Evolutionary conservation across 2,329 filamentous ascomycete genomes (phyloP).

Genomic region (Colletotrichum lini): DNA sequence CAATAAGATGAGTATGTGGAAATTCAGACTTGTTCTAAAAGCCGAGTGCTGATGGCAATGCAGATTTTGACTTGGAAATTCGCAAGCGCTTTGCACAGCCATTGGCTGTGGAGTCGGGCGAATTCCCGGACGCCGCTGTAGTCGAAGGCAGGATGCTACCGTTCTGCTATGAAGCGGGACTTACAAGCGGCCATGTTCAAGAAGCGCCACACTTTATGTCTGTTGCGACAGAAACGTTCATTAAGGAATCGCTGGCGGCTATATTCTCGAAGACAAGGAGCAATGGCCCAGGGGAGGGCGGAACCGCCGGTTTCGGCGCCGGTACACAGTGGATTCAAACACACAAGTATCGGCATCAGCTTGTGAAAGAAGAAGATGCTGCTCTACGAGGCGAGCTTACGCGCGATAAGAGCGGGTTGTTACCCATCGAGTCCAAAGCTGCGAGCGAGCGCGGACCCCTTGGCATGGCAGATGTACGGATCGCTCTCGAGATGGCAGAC

Average conservation of each 20-base stretch:
- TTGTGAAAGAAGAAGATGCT: conserved; percentile 82
- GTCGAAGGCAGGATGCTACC: conserved; percentile 77
- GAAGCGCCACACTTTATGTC: conserved; percentile 77
- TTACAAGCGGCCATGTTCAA: conserved; percentile 69
- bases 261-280: conserved; percentile 75
- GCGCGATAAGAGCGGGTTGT: conserved; percentile 81
- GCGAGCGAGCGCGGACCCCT: conserved; percentile 80
- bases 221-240: conserved; percentile 75
- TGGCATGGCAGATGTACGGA: conserved; percentile 82
- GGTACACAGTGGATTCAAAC: conserved; percentile 83
- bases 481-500: conserved; percentile 83
- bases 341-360: conserved; percentile 80
- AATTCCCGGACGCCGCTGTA: conserved; percentile 76
- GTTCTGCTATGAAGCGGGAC: conserved; percentile 76
- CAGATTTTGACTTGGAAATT: conserved; percentile 78
- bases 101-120: conserved; percentile 76
- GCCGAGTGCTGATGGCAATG: not conserved
- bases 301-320: conserved; percentile 73
- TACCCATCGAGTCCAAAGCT: conserved; percentile 86
- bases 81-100: conserved; percentile 76
- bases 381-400: conserved; percentile 80
- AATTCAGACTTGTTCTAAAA: not conserved
- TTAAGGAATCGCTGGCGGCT: conserved; percentile 75
- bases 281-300: conserved; percentile 75
- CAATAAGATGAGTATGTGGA: conserved; percentile 81